Conservation (phyloP, 1,139 yeast genomes). For the Arxiozyma heterogenica region DNA sequence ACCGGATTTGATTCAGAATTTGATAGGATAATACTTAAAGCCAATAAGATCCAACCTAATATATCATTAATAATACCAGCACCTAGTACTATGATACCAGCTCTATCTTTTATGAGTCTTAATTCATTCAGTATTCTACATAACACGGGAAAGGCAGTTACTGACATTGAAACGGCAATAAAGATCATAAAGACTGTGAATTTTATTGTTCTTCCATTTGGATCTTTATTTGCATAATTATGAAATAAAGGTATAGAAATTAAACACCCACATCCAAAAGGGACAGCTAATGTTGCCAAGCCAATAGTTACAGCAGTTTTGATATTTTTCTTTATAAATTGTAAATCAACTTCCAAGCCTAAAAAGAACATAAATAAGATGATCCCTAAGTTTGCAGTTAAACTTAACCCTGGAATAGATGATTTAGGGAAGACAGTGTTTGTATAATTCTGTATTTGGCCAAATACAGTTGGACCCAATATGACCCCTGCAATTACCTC, state of each 20-base stretch:
- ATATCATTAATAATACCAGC: slow-evolving; percentile 77
- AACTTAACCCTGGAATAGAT: slow-evolving; percentile 53
- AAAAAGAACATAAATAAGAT: slow-evolving; percentile 64
- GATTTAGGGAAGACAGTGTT: slow-evolving; percentile 51
- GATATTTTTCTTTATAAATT: slow-evolving; percentile 50
- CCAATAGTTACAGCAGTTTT: slow-evolving; percentile 61
- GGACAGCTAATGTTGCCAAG: slow-evolving; percentile 58
- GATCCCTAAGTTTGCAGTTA: slow-evolving; percentile 65
- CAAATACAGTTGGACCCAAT: slow-evolving; percentile 62
- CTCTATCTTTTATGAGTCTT: slow-evolving; percentile 58
- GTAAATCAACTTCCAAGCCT: slow-evolving; percentile 67
- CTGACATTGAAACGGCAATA: slow-evolving; percentile 71
- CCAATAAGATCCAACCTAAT: slow-evolving; percentile 73
- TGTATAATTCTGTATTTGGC: slow-evolving; percentile 60
- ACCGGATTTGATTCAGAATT: slow-evolving; percentile 57
- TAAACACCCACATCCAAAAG: slow-evolving; percentile 70
- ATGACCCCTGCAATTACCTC: slow-evolving; percentile 70
- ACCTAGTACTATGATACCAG: slow-evolving; percentile 69
- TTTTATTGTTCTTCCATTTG: slow-evolving; percentile 33
- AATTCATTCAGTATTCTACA: slow-evolving; percentile 70
- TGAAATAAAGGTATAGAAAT: slow-evolving; percentile 59
- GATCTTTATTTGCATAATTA: slow-evolving; percentile 36
- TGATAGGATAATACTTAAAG: slow-evolving; percentile 65
- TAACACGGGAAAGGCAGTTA: slow-evolving; percentile 77
- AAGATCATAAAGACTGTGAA: slow-evolving; percentile 72